Conservation (phyloP, 1,284 basidiomycete genomes). For the Papiliotrema fonsecae region DNA sequence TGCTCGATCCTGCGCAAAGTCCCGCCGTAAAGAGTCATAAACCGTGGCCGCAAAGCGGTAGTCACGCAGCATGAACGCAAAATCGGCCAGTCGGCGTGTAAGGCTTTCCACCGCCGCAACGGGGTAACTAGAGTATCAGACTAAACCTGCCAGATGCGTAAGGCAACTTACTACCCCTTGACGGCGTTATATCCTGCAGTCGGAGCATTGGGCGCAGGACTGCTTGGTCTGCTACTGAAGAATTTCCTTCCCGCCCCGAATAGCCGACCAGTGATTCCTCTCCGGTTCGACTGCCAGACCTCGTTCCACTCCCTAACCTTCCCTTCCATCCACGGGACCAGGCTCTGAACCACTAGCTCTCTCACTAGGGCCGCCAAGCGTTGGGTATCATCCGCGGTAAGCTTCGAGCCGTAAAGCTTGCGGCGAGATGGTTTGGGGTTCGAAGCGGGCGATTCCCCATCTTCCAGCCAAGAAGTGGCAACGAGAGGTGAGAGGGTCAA, state of each 20-base stretch:
- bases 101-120: constrained; percentile 49
- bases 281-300: constrained; percentile 73
- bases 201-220: constrained; percentile 31
- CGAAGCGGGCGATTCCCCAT: constrained; percentile 10
- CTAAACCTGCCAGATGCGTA: background rate
- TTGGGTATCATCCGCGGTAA: constrained; percentile 73
- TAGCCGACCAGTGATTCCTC: constrained; percentile 81
- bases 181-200: constrained; percentile 36
- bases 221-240: constrained; percentile 46
- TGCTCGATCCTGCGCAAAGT: constrained; percentile 51
- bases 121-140: constrained; percentile 45
- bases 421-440: constrained; percentile 16
- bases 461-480: constrained; percentile 15
- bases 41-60: constrained; percentile 75
- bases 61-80: constrained; percentile 88
- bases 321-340: constrained; percentile 96
- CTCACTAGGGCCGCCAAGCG: constrained; percentile 75
- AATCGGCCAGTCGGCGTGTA: constrained; percentile 76
- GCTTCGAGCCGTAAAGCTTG: constrained; percentile 42
- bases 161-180: constrained; percentile 41
- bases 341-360: constrained; percentile 83
- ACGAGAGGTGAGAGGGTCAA: constrained; percentile 35
- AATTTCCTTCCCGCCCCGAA: constrained; percentile 64
- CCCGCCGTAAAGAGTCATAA: constrained; percentile 81
- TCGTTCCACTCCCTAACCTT: constrained; percentile 93